Base-by-base conservation (phyloP, 306 rosid species). In the Rosa multiflora region DNA sequence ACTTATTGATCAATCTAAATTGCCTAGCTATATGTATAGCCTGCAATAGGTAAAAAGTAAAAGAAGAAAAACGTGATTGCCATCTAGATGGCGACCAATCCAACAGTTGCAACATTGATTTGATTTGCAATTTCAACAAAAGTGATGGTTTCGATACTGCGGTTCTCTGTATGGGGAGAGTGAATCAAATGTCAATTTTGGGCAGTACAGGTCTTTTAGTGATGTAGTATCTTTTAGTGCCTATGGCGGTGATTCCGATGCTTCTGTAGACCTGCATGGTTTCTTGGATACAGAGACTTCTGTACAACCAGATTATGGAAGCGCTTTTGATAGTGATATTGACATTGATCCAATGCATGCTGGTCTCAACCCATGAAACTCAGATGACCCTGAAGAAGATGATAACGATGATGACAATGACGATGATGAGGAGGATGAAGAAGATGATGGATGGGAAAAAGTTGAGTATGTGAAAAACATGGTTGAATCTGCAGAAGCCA, bases 291-390 rank as follows among this genome's bases (percentile, higher is more conserved):
- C 83, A 51, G 89, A 86, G 76, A 83, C 77, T 66, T 83, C 83
- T 81, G 72, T 73, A 82, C 81, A 87, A 59, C 90, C 79, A 0
- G 85, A 79, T 72, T 89, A 70, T 70, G 43, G 7, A 40, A 40
- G 43, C 1, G 89, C 75, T 66, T 84, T 81, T 79, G 93, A 88
- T 44, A 88, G 89, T 67, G 99, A 95, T 72, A 86, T 88, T 71
- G 98, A 95, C 81, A 95, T 92, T 26, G 98, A 95, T 85, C 99
- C 99, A 26, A 92, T 95, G 99, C 92, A 81, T 85, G 97, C 96
- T 62, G 91, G 96, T 77, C 85, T 86, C 14, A 43, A 81, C 83
- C 92, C 84, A 21, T 91, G 95, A 97, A 82, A 86, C 83, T 86
- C 86, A 10, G 89, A 88, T 77, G 91, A 88, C 12, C 76, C 44